Base-by-base conservation (phyloP, 805 yeast species). In the Nematodospora valgi region DNA sequence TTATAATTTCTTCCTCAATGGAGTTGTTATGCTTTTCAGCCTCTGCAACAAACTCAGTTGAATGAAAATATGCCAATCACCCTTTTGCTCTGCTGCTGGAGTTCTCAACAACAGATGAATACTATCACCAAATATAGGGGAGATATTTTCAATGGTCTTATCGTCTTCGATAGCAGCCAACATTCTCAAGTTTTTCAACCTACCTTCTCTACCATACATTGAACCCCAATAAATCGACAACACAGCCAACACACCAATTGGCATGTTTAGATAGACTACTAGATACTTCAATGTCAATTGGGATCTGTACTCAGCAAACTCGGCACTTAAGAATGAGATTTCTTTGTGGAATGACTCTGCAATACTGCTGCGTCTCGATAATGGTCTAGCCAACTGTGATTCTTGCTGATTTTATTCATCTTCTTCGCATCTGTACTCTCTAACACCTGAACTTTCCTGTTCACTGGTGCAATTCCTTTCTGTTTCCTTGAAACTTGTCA, bases 71-170 rank as follows among this genome's bases (percentile, higher is more conserved):
- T 44, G 43, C 76, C 78, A 70, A 14, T 56, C 55, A 1, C 70
- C 70, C 3, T 41, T 38, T 1, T 31, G 6, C n/a, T 37, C 27
- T 2, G 56, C 65, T 10, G 27, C 35, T 2, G 52, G 48, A 35
- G 37, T 58, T 38, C 32, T 67, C 47, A 31, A 37, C 6, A 27
- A 35, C 23, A 39, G 72, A 48, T 6, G 55, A 24, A 57, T 52
- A 59, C 30, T 72, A 57, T 27, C 72, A 71, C 83, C 83, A 71
- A 59, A 72, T 61, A 40, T 64, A 52, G 46, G 80, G 55, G 44
- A 68, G 51, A 34, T 36, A 7, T 47, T 49, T 21, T 44, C 40
- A 12, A 50, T 29, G 16, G 42, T 36, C 3, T 37, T 39, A 5
- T 37, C 39, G 16, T 40, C 43, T 28, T 52, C 70, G 20, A 55